Evolutionary conservation across 129 eudicot species (phyloP), one percentile per base, ranked within the genome.

Genomic region (Artemisia annua): DNA sequence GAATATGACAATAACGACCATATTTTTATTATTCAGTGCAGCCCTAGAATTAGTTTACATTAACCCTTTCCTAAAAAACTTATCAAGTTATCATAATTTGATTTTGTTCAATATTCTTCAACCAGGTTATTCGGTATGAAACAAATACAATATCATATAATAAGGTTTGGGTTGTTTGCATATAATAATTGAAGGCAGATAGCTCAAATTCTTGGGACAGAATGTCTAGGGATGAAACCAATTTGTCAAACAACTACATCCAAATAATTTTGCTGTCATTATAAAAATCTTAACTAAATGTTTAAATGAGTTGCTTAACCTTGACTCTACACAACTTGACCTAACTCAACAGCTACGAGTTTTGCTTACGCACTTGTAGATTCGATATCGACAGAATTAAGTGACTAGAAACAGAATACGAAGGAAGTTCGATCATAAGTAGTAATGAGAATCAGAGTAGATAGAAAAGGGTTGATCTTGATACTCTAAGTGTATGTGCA

Each of bases 221-320:
- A 55, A 71, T 72, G 82, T 78, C 82, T 65, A 11, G 15, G 48
- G 57, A 14, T 14, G 77, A 72, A 78, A 72, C 82, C 78, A 71
- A 44, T 43, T 78, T 53, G 78, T 78, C 82, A 78, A 78, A 65
- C 72, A 26, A 57, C 48, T 57, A 64, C 48, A 65, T 71, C 55
- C 54, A 22, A 54, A 63, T 57, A 71, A 54, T 54, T 39, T 50
- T 39, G 58, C 50, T 62, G 18, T 52, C 62, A 39, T 60, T 24
- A n/a, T 58, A 59, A 14, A 28, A n/a, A 44, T 63, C 62, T 76
- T 4, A 46, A 26, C 67, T 2, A 20, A 11, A 62, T 62, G 43
- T 77, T 78, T 8, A 16, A 19, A 52, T 51, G 28, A 61, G n/a
- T 77, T 62, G 30, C 57, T 30, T 69, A 48, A 19, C 17, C 24